Evolutionary conservation across 306 rosid genomes (phyloP).

Genomic region (Cyclanthera cordifolia): DNA sequence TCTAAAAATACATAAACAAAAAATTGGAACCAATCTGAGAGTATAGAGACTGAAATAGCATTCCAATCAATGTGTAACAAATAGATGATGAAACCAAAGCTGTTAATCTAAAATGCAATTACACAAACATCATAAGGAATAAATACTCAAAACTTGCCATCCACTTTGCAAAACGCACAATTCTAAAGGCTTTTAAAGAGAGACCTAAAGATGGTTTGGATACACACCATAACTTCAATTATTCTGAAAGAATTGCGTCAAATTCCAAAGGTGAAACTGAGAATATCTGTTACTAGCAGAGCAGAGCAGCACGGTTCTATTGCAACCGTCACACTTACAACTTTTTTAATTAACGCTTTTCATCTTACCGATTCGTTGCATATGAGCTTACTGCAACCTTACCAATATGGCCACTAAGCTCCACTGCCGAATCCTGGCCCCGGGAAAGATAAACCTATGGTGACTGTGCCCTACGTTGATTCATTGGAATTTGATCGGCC

Average conservation of each 20-base stretch:
- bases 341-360: neutral
- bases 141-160: neutral
- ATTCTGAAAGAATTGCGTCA: neutral
- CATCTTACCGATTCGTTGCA: neutral
- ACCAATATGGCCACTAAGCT: neutral
- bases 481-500: constrained; percentile 3
- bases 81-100: neutral
- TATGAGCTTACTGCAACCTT: neutral
- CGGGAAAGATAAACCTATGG: neutral
- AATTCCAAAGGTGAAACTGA: neutral
- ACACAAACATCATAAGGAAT: neutral
- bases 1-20: too few species aligned
- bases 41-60: too few species aligned
- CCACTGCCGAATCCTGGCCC: neutral
- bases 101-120: neutral
- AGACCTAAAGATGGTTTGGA: too few species aligned
- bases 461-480: neutral
- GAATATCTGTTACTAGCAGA: neutral
- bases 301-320: neutral
- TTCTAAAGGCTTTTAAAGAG: neutral
- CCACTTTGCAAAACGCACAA: neutral
- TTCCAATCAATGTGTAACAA: too few species aligned
- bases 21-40: too few species aligned
- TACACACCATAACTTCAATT: neutral
- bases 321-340: neutral